Evolutionary conservation across 1,284 basidiomycete species (phyloP).

Genomic region (Agroathelia rolfsii): DNA sequence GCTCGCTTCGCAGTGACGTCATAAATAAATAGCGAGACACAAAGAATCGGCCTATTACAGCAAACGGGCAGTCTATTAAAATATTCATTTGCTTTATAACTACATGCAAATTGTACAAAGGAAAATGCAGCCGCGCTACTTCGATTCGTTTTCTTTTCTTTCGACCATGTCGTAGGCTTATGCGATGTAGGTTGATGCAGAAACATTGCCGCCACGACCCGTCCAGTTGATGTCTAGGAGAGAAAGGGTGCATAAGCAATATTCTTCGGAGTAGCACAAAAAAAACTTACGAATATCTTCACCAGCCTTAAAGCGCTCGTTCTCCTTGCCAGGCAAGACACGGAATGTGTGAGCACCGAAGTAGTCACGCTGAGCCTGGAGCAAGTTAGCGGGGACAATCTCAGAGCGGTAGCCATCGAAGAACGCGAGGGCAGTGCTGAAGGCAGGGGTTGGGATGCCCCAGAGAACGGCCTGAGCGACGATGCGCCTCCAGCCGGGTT

Average conservation of each 20-base stretch:
- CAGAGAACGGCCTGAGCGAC: constrained; percentile 94
- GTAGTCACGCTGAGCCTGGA: constrained; percentile 93
- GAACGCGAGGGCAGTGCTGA: constrained; percentile 96
- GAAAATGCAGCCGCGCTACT: constrained; percentile 3
- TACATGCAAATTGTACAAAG: constrained; percentile 14
- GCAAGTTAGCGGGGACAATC: constrained; percentile 85
- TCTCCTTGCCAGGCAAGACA: constrained; percentile 84
- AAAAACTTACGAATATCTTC: constrained; percentile 87
- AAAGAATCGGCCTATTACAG: too few species aligned
- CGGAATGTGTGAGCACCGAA: constrained; percentile 94
- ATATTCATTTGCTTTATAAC: constrained; percentile 5
- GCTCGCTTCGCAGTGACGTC: too few species aligned
- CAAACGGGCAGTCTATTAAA: constrained; percentile 10
- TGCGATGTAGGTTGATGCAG: constrained; percentile 86
- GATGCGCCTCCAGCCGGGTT: constrained; percentile 97
- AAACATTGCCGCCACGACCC: constrained; percentile 88
- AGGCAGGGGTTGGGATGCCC: constrained; percentile 95
- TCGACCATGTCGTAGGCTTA: constrained; percentile 30
- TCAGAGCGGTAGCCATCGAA: constrained; percentile 97
- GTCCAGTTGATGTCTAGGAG: constrained; percentile 80
- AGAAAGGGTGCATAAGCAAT: constrained; percentile 8
- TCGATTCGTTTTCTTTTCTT: constrained; percentile 1
- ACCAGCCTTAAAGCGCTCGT: constrained; percentile 67
- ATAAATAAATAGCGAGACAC: too few species aligned
- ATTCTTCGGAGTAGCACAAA: constrained; percentile 14